Percentiles rank a stretch among this genome's conserved stretches.
Conservation (phyloP, 768 basidiomycete species). For the Termitomyces sp. region DNA sequence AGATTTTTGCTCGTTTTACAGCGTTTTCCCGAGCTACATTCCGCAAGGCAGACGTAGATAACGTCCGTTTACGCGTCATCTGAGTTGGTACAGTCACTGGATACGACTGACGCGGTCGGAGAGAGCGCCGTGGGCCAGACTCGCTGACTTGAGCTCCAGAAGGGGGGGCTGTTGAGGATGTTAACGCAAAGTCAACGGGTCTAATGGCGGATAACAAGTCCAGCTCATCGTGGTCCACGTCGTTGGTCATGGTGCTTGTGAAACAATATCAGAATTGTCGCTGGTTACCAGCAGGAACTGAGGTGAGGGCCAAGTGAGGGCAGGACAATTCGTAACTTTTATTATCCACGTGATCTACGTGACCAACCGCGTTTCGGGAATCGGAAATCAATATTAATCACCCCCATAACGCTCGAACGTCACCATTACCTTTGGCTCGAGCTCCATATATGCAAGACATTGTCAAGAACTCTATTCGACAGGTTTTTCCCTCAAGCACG, state of each 20-base stretch:
- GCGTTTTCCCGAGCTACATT: slow-evolving; percentile 25
- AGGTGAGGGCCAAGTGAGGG: neutral
- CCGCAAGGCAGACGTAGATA: slow-evolving; percentile 14
- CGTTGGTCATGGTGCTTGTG: neutral
- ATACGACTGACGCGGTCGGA: slow-evolving; percentile 16
- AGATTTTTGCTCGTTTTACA: slow-evolving; percentile 25
- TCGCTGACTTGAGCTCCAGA: neutral
- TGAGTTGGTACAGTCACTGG: neutral
- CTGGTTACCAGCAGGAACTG: neutral
- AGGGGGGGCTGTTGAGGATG: neutral
- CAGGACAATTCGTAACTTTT: neutral
- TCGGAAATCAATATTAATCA: no score
- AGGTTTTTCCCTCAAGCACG: neutral
- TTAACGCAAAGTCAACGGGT: slow-evolving; percentile 6
- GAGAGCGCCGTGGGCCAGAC: slow-evolving; percentile 12
- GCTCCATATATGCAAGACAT: no score
- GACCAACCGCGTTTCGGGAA: neutral
- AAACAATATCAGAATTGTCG: neutral
- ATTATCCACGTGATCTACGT: slow-evolving; percentile 4
- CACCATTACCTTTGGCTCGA: no score
- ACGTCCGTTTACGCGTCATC: slow-evolving; percentile 18
- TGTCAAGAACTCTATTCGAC: neutral
- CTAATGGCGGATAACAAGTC: slow-evolving; percentile 4
- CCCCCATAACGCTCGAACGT: no score
- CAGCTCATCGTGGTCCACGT: slow-evolving; percentile 14